phyloP scores from a whole-genome alignment of 1,139 yeast genomes.

The Magnusiomyces clavatus region DNA sequence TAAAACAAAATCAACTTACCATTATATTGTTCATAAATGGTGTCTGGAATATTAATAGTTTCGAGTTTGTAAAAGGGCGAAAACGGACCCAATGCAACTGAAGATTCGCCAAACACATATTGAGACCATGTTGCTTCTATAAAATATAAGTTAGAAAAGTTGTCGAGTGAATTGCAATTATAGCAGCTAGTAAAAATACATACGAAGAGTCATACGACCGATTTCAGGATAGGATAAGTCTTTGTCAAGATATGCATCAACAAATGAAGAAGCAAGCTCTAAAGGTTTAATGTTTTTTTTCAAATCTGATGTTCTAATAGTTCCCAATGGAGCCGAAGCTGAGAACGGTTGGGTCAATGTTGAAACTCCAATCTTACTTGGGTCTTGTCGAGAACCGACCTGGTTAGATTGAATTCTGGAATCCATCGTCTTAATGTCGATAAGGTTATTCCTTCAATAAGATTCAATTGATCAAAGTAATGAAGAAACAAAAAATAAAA shows the following conservation, averaged over 20 bases:
- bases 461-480: too few relatives aligned
- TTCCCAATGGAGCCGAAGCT: conserved; percentile 8
- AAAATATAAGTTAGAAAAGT: background rate
- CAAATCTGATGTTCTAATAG: conserved; percentile 10
- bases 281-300: conserved; percentile 22
- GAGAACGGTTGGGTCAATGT: background rate
- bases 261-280: conserved; percentile 29
- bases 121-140: conserved; percentile 24
- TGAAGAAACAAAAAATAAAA: too few relatives aligned
- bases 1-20: conserved; percentile 14
- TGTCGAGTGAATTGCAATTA: background rate
- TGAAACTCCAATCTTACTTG: background rate
- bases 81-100: conserved; percentile 35
- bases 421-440: background rate
- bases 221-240: conserved; percentile 35
- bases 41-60: conserved; percentile 72
- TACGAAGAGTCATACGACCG: conserved; percentile 29
- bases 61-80: conserved; percentile 72
- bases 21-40: conserved; percentile 67
- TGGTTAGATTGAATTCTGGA: background rate
- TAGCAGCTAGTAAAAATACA: conserved; percentile 5
- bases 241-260: conserved; percentile 31
- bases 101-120: conserved; percentile 19
- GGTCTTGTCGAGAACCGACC: background rate
- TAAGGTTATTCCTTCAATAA: too few relatives aligned